A percentile compares a stretch with the other conserved stretches of the same genome.
Evolutionary conservation across 2,329 filamentous ascomycete species (phyloP).

Genomic region (Pseudogymnoascus sp.): DNA sequence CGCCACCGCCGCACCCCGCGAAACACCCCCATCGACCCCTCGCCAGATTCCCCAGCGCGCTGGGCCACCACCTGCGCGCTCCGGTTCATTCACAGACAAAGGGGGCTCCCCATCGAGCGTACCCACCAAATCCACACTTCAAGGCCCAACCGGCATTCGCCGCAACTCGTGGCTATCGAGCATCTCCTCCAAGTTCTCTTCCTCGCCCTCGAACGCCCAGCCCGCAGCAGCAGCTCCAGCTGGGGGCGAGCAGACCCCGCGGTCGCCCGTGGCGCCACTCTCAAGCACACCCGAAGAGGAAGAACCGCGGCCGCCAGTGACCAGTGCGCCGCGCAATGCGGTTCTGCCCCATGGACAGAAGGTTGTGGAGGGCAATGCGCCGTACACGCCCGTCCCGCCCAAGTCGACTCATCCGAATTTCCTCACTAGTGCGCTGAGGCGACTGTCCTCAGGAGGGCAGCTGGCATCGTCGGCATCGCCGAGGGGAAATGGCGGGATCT

Average conservation of each 20-base stretch:
- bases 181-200: conserved; percentile 86
- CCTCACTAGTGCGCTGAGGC: conserved; percentile 70
- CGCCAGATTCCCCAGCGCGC: conserved; percentile 23
- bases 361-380: conserved; percentile 49
- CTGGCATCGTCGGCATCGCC: conserved; percentile 11
- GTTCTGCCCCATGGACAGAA: conserved; percentile 50
- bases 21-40: conserved; percentile 14
- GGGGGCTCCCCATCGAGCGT: neutral
- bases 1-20: conserved; percentile 15
- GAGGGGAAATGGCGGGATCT: conserved; percentile 50
- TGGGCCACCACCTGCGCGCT: conserved; percentile 20
- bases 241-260: conserved; percentile 29
- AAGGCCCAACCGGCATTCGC: conserved; percentile 29
- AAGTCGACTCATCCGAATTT: conserved; percentile 63
- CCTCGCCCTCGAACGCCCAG: conserved; percentile 34
- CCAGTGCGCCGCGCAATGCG: conserved; percentile 47
- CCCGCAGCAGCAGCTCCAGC: conserved; percentile 17
- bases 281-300: conserved; percentile 11
- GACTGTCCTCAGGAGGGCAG: conserved; percentile 57
- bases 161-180: conserved; percentile 86
- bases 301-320: conserved; percentile 38
- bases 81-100: neutral
- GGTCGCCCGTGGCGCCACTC: neutral
- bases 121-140: neutral
- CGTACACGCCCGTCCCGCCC: conserved; percentile 68